Base-by-base conservation (phyloP, 192 early-diverging fungal species). In the Mortierella hygrophila region DNA sequence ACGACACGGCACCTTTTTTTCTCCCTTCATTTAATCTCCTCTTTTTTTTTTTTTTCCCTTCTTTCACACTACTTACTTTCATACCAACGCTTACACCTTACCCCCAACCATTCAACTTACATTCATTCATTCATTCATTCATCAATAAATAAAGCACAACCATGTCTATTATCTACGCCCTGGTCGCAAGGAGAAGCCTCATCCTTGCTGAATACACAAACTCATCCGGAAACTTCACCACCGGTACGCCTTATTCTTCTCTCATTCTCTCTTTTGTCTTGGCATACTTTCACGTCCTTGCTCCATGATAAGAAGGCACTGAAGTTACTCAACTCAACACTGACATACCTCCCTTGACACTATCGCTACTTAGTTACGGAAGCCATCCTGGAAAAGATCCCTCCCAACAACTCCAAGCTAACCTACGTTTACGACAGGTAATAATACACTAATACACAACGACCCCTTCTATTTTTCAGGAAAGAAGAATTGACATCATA, bases 401-500 rank as follows among this genome's bases (percentile, higher is more conserved):
- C 97, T 16, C 94, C 96, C 44, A 96, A 95, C 84, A 95, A 98
- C 88, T 95, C 95, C 38, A 97, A 97, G 88, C 90, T 98, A 60
- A 97, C 97, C 9, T 98, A 97, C 80, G 95, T 97, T n/a, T 97
- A 97, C 85, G 97, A 98, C 89, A 79, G 93, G 93, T 94, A 90
- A 76, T 47, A 70, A 77, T 21, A 54, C 26, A 35, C 35, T 35
- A 23, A 20, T 20, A 88, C 29, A 40, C 29, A 7, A 65, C 4
- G 47, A 65, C 60, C 35, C 10, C 49, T 52, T 26, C 11, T 9
- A 5, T 13, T 37, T 29, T 76, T 18, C 55, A 37, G 32, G 52
- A 20, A 38, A 65, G 23, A 44, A 57, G 23, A 63, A 57, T 32
- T 79, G 70, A 60, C 70, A 70, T 79, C 55, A 72, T 40, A 65